Evolutionary conservation across 768 basidiomycete genomes (phyloP).

Genomic region (Daedaleopsis sinensis): DNA sequence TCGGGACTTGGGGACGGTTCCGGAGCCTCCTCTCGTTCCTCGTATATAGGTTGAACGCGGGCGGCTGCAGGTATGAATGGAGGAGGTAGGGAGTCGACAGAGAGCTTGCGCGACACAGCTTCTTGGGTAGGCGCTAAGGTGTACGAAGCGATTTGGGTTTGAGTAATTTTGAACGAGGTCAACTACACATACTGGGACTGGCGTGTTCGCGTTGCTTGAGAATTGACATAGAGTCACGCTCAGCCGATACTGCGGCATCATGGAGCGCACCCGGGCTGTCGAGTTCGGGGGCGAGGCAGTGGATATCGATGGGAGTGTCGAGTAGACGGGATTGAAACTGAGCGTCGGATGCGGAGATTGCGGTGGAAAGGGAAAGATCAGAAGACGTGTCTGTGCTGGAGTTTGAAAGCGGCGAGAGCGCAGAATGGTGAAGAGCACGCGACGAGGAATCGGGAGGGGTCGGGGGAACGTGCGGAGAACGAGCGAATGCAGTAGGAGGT

Average conservation of each 20-base stretch:
- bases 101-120: neutral
- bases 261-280: constrained; percentile 3
- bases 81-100: constrained; percentile 5
- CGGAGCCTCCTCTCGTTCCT: neutral
- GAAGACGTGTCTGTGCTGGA: constrained; percentile 8
- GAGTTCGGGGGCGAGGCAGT: constrained; percentile 13
- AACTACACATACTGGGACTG: constrained; percentile 11
- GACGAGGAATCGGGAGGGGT: constrained; percentile 19
- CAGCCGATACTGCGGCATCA: neutral
- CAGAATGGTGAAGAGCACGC: neutral
- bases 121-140: constrained; percentile 9
- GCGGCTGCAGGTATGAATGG: constrained; percentile 11
- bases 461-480: constrained; percentile 10
- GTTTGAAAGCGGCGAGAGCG: constrained; percentile 5
- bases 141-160: neutral
- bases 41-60: neutral
- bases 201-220: neutral
- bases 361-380: constrained; percentile 9
- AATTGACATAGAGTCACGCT: neutral
- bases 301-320: constrained; percentile 24
- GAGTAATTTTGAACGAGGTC: neutral
- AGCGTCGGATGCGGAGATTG: constrained; percentile 18
- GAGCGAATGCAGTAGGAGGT: neutral
- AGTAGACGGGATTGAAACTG: constrained; percentile 22
- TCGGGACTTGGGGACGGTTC: neutral